phyloP scores from a whole-genome alignment of 139 green algal species.

The Asterochloris erici region DNA sequence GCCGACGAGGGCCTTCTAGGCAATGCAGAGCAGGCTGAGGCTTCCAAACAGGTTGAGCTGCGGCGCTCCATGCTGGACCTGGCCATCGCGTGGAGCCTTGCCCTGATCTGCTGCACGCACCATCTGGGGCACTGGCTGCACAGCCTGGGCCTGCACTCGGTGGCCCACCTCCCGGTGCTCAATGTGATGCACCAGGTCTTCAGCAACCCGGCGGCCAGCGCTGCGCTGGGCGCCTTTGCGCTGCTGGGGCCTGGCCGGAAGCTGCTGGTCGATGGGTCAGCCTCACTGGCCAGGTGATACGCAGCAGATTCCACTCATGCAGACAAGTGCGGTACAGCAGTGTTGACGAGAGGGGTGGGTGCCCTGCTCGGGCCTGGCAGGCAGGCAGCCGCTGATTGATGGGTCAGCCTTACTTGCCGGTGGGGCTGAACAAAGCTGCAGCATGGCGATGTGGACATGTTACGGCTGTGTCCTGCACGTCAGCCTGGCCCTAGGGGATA shows the following conservation, averaged over 20 bases:
- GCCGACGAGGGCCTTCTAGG: constrained; percentile 25
- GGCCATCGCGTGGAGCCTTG: constrained; percentile 68
- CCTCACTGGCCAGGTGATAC: constrained; percentile 43
- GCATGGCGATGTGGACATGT: too few species aligned
- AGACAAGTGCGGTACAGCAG: too few species aligned
- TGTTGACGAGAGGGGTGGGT: too few species aligned
- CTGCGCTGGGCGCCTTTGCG: constrained; percentile 64
- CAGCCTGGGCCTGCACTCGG: constrained; percentile 35
- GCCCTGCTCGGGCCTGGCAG: too few species aligned
- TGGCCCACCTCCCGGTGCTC: constrained; percentile 65
- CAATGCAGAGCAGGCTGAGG: constrained; percentile 33
- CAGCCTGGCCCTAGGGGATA: too few species aligned
- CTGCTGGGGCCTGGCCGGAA: constrained; percentile 76
- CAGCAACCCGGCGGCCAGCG: constrained; percentile 54
- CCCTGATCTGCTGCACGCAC: constrained; percentile 72
- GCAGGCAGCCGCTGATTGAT: too few species aligned
- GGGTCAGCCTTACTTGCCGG: too few species aligned
- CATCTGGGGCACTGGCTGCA: constrained; percentile 82
- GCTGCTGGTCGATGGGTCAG: constrained; percentile 68
- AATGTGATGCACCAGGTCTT: constrained; percentile 37
- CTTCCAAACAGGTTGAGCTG: constrained; percentile 52
- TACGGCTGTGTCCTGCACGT: too few species aligned
- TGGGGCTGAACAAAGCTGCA: too few species aligned
- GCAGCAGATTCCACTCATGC: not conserved
- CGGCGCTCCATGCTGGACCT: constrained; percentile 48